Evolutionary conservation across 768 basidiomycete genomes (phyloP).

Genomic region (Tricholoma furcatifolium): DNA sequence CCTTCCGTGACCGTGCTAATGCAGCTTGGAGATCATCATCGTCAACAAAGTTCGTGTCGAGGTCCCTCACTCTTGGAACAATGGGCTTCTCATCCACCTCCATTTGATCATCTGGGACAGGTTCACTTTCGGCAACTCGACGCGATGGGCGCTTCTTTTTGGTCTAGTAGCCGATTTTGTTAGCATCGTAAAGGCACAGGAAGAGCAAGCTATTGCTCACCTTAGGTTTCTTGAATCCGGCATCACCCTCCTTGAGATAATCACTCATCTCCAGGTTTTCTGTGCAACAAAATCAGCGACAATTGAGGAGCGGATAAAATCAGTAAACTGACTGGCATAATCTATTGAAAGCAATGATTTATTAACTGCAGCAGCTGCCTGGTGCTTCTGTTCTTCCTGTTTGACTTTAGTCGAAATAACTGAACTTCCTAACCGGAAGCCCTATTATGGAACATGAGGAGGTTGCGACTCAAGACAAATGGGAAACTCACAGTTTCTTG

Average conservation of each 20-base stretch:
- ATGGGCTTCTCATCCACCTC: slow-evolving; percentile 78
- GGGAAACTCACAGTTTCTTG: slow-evolving; percentile 57
- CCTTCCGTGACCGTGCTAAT: slow-evolving; percentile 80
- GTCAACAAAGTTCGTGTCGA: slow-evolving; percentile 91
- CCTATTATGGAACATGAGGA: slow-evolving; percentile 42
- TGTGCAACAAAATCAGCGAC: slow-evolving; percentile 28
- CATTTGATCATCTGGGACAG: slow-evolving; percentile 59
- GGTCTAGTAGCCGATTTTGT: slow-evolving; percentile 44
- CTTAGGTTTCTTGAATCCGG: slow-evolving; percentile 95
- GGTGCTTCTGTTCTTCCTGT: slow-evolving; percentile 46
- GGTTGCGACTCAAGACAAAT: neutral
- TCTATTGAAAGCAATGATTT: slow-evolving; percentile 83
- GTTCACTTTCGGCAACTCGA: slow-evolving; percentile 54
- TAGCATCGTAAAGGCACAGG: neutral
- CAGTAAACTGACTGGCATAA: slow-evolving; percentile 72
- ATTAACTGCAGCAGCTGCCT: slow-evolving; percentile 64
- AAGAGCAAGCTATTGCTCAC: slow-evolving; percentile 33
- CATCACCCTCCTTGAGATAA: slow-evolving; percentile 87
- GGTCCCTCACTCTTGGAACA: slow-evolving; percentile 64
- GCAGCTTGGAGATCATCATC: slow-evolving; percentile 98
- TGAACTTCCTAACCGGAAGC: slow-evolving; percentile 81
- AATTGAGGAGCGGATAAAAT: neutral
- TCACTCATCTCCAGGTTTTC: slow-evolving; percentile 88
- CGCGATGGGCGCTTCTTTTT: slow-evolving; percentile 90
- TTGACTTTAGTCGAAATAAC: slow-evolving; percentile 37